Base-by-base conservation (phyloP, 495 filamentous ascomycete genomes). In the Tetracladium setigerum region DNA sequence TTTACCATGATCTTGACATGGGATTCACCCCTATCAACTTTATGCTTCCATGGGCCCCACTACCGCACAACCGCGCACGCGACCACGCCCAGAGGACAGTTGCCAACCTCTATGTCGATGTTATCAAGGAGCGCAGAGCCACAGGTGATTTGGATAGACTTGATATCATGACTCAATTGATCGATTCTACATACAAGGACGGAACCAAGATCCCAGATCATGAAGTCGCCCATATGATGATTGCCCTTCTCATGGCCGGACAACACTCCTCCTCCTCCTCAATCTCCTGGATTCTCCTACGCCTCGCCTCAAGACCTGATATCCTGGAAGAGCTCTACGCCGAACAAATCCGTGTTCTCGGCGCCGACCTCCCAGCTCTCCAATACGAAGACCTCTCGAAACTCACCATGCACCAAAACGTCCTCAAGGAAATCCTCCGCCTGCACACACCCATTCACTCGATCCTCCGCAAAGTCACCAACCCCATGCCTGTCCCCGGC, bases 161-260 rank as follows among this genome's bases (percentile, higher is more conserved):
- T 17, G 87, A 92, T 59, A 91, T 92, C 69, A 86, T 92, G 66
- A 82, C 74, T 70, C 87, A 91, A 58, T 68, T 94, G 39, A 91
- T 94, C 85, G 71, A 73, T 59, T 79, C 82, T 47, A 69, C 65
- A 2, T 94, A 94, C 75, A 88, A 88, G 65, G 72, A 86, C 56
- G 86, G 84, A 45, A 70, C 65, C 22, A 63, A 66, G 5, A 70
- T 91, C 6, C 82, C 87, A 10, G 87, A 94, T 61, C 74, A 82
- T 50, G 86, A 94, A 54, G 77, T 91, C 32, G 87, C 87, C 6
- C 87, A 91, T 60, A 89, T 94, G 78, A 89, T 94, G 83, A 94
- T 94, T 59, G 86, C 87, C 0, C 76, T 94, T 18, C 71, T 94
- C 8, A 90, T 94, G 87, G 87, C 85, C 27, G 87, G 87, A 47